phyloP scores from a whole-genome alignment of 805 yeast species.

The Saccharomycopsis selenospora region DNA sequence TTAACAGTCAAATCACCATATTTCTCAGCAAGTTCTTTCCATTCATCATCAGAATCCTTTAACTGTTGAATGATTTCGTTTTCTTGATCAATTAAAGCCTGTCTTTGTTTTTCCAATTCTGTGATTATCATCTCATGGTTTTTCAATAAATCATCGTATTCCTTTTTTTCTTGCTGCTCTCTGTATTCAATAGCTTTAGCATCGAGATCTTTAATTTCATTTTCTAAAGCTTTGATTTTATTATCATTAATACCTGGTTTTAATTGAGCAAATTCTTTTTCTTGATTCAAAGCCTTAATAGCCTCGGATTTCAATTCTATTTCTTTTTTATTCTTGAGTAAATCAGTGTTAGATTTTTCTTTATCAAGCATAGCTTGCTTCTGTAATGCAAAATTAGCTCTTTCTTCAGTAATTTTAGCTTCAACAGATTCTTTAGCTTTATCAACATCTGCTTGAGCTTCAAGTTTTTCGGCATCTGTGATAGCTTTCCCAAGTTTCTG shows the following conservation, averaged over 20 bases:
- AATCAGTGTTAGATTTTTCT: conserved; percentile 9
- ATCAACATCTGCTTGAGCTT: conserved; percentile 17
- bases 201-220: conserved; percentile 15
- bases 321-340: conserved; percentile 11
- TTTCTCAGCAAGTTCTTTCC: conserved; percentile 13
- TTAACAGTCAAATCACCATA: conserved; percentile 5
- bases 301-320: conserved; percentile 17
- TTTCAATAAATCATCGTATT: conserved; percentile 14
- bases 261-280: conserved; percentile 10
- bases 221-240: conserved; percentile 16
- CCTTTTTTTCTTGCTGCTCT: conserved; percentile 5
- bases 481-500: conserved; percentile 7
- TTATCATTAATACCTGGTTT: conserved; percentile 14
- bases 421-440: conserved; percentile 15
- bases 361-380: conserved; percentile 12
- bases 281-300: conserved; percentile 16
- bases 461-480: conserved; percentile 13
- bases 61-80: conserved; percentile 12
- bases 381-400: conserved; percentile 7
- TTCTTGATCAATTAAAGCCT: conserved; percentile 11
- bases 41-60: conserved; percentile 9
- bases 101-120: conserved; percentile 15
- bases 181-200: conserved; percentile 8
- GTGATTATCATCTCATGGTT: conserved; percentile 13
- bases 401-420: conserved; percentile 14